Evolutionary conservation across 306 rosid species (phyloP).

Genomic region (Dryas alaskensis): DNA sequence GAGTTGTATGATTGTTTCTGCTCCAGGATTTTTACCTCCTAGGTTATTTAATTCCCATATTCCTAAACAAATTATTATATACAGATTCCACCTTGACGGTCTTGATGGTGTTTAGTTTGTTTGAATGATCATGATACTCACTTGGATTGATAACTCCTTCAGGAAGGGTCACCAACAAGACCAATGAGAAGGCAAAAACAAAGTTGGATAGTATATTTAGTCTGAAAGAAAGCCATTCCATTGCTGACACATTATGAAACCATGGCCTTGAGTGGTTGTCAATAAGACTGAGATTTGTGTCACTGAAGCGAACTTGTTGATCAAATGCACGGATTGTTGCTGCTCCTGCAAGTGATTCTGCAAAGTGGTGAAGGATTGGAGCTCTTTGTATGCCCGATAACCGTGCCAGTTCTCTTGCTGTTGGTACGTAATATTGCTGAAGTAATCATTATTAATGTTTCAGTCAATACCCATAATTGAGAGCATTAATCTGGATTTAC

Average conservation of each 20-base stretch:
- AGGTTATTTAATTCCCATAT: background rate
- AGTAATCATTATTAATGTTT: conserved; percentile 23
- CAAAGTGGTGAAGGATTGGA: conserved; percentile 92
- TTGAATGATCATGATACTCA: conserved; percentile 37
- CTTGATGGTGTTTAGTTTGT: background rate
- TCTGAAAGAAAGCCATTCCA: conserved; percentile 98
- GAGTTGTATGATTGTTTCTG: background rate
- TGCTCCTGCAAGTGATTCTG: conserved; percentile 86
- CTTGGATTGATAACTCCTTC: conserved; percentile 94
- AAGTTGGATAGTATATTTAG: conserved; percentile 83
- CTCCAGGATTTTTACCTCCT: background rate
- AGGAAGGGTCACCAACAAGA: conserved; percentile 77
- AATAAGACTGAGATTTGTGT: conserved; percentile 60
- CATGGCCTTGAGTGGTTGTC: conserved; percentile 86
- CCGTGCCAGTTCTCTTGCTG: conserved; percentile 95
- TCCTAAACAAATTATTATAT: background rate
- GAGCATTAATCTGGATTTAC: background rate
- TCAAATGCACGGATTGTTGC: conserved; percentile 88
- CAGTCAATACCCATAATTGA: background rate
- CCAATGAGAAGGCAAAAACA: conserved; percentile 81
- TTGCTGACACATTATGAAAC: conserved; percentile 87
- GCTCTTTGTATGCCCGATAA: conserved; percentile 73
- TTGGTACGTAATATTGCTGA: conserved; percentile 85
- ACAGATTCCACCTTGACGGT: background rate
- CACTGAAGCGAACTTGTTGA: conserved; percentile 69